Conservation (phyloP, 352 stramenopile genomes). For the Pythium aristosporum region DNA sequence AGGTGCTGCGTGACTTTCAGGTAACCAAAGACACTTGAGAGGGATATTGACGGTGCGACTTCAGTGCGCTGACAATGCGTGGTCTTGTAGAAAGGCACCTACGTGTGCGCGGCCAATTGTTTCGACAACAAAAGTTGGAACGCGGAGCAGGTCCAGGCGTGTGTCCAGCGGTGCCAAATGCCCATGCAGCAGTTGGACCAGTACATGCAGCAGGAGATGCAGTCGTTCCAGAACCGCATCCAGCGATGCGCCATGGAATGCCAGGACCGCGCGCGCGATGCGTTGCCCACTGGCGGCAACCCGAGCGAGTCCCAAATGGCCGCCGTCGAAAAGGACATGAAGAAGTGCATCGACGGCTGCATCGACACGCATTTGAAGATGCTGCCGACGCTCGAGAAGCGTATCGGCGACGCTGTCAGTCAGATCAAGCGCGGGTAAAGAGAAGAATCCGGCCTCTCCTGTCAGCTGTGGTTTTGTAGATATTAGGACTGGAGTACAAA, state of each 20-base stretch:
- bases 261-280: slow-evolving; percentile 78
- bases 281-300: slow-evolving; percentile 50
- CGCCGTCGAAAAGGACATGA: slow-evolving; percentile 72
- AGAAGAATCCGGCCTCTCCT: neutral
- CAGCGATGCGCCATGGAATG: slow-evolving; percentile 87
- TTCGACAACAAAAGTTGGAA: slow-evolving; percentile 84
- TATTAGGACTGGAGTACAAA: slow-evolving; percentile 16
- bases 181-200: slow-evolving; percentile 83
- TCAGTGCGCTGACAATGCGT: neutral
- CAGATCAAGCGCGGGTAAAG: slow-evolving; percentile 56
- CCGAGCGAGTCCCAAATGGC: slow-evolving; percentile 73
- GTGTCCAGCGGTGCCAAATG: slow-evolving; percentile 84
- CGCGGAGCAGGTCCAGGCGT: slow-evolving; percentile 76
- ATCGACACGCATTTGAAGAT: slow-evolving; percentile 79
- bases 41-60: neutral
- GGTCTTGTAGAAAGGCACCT: slow-evolving; percentile 63
- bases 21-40: slow-evolving; percentile 19
- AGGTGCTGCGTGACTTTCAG: slow-evolving; percentile 72
- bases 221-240: slow-evolving; percentile 83
- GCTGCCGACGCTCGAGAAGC: slow-evolving; percentile 69
- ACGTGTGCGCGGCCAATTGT: slow-evolving; percentile 85
- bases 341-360: slow-evolving; percentile 62
- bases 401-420: slow-evolving; percentile 69
- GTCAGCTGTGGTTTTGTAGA: too few relatives aligned
- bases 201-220: slow-evolving; percentile 83